Base-by-base conservation (phyloP, 768 basidiomycete species). In the Podaxis sp. region DNA sequence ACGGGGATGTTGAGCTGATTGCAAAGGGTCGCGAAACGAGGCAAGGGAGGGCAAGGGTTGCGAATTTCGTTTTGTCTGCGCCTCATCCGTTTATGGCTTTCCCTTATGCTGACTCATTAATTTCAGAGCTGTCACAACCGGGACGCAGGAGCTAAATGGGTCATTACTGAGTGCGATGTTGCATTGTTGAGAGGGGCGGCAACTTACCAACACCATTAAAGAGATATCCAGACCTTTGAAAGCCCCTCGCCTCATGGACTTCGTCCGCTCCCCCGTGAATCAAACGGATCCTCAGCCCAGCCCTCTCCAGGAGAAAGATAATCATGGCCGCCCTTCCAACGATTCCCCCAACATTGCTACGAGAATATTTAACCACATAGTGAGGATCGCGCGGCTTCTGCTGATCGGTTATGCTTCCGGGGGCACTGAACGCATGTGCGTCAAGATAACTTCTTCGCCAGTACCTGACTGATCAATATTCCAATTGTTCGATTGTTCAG, bases 401-500 rank as follows among this genome's bases (percentile, higher is more conserved):
- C 15, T 59, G 19, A 53, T 60, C 13, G 63, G 63, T 29, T 64
- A 64, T 36, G 59, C 63, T 15, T 53, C 57, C 5, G 57, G 60
- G 33, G 63, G 36, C 4, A 19, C 58, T 22, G 50, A 55, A n/a
- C 40, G n/a, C 4, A 22, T 27, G 63, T 59, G 12, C 7, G 53
- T 46, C 19, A 3, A 41, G 5, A n/a, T 38, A 24, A 19, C 33
- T 40, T 22, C 17, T 4, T n/a, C 37, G 17, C 15, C 50, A 11
- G 22, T 15, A 15, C 25, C 19, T 53, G 51, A n/a, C 41, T 43
- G 9, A 13, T n/a, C 15, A 46, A 46, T 15, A 27, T 5, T n/a
- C 27, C 8, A 57, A 33, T 36, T 19, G 25, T 13, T 27, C 59
- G 19, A 38, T 36, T 36, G 9, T 19, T 13, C 5, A 63, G 63